These are phyloP conservation scores for Trichoderma afroharzianum DNA, from an alignment of 2,329 filamentous ascomycete species.

Conservation along the genomic window DNA sequence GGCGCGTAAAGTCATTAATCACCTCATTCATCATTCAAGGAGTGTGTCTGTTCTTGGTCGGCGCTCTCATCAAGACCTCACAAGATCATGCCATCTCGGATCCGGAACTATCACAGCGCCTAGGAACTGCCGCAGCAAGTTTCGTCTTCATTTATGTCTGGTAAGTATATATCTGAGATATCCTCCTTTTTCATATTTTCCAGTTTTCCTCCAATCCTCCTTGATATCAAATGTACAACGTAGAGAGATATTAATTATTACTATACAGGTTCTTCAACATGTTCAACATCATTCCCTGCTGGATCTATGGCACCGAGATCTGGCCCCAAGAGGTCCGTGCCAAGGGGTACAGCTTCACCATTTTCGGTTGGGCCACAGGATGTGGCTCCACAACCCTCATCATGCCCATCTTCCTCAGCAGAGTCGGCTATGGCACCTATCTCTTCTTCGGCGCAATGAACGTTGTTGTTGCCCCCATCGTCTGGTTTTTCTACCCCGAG, in stretches of 20 bases:
- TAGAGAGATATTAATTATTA: constrained; percentile 1
- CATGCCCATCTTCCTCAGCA: constrained; percentile 49
- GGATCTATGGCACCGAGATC: constrained; percentile 47
- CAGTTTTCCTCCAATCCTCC: background rate
- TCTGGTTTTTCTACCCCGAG: constrained; percentile 39
- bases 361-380: constrained; percentile 57
- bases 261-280: constrained; percentile 29
- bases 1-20: constrained; percentile 34
- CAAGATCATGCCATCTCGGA: constrained; percentile 18
- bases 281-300: constrained; percentile 34
- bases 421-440: constrained; percentile 46
- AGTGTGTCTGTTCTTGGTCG: constrained; percentile 30
- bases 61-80: constrained; percentile 31
- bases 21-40: constrained; percentile 30
- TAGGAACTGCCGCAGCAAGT: constrained; percentile 25
- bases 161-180: constrained; percentile 12
- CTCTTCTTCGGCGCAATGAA: constrained; percentile 51
- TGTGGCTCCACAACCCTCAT: constrained; percentile 52
- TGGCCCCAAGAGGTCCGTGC: constrained; percentile 54
- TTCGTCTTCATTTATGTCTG: constrained; percentile 27
- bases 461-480: constrained; percentile 46
- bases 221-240: background rate
- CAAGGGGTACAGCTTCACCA: constrained; percentile 57
- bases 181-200: background rate
- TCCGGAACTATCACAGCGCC: constrained; percentile 16